A percentile compares a stretch with the other conserved stretches of the same genome.
phyloP scores from a whole-genome alignment of 192 early-diverging fungal genomes.

The Rhizoclosmatium globosum region DNA sequence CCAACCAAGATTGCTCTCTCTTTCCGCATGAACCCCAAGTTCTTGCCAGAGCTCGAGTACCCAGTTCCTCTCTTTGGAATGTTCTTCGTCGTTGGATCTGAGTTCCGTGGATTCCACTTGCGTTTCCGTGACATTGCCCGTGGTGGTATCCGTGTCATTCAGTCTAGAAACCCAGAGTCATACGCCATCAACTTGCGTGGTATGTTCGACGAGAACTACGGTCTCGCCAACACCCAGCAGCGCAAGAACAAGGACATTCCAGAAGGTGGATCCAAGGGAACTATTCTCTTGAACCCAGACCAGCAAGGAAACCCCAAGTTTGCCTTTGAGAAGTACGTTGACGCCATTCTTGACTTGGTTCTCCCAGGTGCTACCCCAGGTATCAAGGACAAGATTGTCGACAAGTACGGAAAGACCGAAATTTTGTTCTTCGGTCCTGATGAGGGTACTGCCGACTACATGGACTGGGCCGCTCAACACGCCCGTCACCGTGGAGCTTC shows the following conservation, averaged over 20 bases:
- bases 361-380: conserved; percentile 89
- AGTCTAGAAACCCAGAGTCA: conserved; percentile 94
- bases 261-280: conserved; percentile 99
- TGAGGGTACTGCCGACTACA: conserved; percentile 97
- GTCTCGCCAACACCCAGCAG: conserved; percentile 94
- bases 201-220: conserved; percentile 98
- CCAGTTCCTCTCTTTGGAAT: conserved; percentile 89
- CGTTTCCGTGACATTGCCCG: conserved; percentile 98
- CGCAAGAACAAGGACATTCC: conserved; percentile 99
- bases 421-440: conserved; percentile 99
- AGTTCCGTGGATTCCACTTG: conserved; percentile 99
- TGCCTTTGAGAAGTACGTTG: conserved; percentile 99
- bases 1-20: conserved; percentile 99
- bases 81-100: conserved; percentile 95
- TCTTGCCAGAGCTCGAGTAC: conserved; percentile 97
- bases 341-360: conserved; percentile 91
- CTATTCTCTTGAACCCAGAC: conserved; percentile 91
- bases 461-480: conserved; percentile 99
- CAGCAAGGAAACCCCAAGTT: conserved; percentile 93
- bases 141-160: conserved; percentile 97
- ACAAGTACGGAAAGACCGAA: conserved; percentile 89
- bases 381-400: conserved; percentile 96
- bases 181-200: conserved; percentile 97
- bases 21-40: conserved; percentile 93
- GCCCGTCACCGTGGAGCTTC: conserved; percentile 81